A percentile compares a stretch with the other conserved stretches of the same genome.
These are phyloP conservation scores for Candida yuanshanica DNA, from an alignment of 805 yeast species.

Conservation along the genomic window DNA sequence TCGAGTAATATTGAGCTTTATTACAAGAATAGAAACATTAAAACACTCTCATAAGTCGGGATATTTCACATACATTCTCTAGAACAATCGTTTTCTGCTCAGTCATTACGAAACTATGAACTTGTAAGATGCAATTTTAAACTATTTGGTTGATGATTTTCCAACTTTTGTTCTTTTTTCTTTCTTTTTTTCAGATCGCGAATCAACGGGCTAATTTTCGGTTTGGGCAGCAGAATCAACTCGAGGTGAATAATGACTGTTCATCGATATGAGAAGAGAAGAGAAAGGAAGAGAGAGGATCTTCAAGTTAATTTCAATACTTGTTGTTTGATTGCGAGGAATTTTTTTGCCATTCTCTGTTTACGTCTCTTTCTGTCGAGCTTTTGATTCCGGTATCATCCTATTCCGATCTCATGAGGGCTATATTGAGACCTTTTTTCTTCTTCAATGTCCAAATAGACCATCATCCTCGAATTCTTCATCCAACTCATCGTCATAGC, in stretches of 20 bases:
- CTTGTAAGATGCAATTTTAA: not conserved
- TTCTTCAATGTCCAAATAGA: slow-evolving; percentile 42
- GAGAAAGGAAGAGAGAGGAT: too few relatives aligned
- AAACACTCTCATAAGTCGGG: not conserved
- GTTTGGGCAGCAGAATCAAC: not conserved
- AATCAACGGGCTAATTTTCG: not conserved
- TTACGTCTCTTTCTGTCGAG: not conserved
- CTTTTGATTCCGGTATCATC: not conserved
- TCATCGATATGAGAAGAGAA: not conserved
- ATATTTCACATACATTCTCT: slow-evolving; percentile 30
- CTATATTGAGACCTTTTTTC: not conserved
- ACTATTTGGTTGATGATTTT: not conserved
- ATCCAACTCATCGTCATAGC: slow-evolving; percentile 36
- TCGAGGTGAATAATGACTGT: not conserved
- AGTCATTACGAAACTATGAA: slow-evolving; percentile 11
- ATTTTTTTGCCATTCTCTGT: too few relatives aligned
- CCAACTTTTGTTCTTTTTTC: not conserved
- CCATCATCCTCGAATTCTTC: slow-evolving; percentile 52
- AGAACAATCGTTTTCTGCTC: slow-evolving; percentile 33
- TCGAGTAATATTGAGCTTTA: not conserved
- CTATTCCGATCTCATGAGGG: not conserved
- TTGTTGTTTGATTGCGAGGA: too few relatives aligned
- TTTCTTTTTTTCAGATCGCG: too few relatives aligned
- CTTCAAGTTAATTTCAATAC: too few relatives aligned
- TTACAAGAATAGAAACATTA: not conserved